Evolutionary conservation across 768 basidiomycete species (phyloP), one percentile per base, ranked within the genome.

Genomic region (Phaeolepiota aurea): DNA sequence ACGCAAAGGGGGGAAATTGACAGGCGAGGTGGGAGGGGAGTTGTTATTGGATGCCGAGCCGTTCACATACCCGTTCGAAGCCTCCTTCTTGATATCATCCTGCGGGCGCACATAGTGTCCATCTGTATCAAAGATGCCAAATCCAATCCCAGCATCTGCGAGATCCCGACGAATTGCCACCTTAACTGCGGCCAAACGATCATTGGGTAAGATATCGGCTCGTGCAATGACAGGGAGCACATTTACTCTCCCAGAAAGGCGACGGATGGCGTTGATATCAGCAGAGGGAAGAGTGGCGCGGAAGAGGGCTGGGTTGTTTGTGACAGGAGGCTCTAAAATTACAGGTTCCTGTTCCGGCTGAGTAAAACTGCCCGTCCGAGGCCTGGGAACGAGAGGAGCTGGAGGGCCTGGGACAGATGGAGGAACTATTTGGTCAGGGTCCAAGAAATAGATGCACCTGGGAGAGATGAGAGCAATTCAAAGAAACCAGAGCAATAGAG

Each of bases 391-490:
- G 47, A 77, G 68, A 32, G 84, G 82, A 32, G 69, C 78, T 44
- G 82, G 78, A 31, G 77, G 81, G 16, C 72, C 74, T 47, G 82
- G 68, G 32, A 78, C 76, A 41, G 76, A 69, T 22, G 80, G 82
- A 42, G 84, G 83, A 44, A 86, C 70, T 51, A 89, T 86, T 57
- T 70, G 57, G 67, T 86, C 83, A 41, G 87, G 87, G 71, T 89
- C 84, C 62, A 90, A 66, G 63, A 90, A 86, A 65, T 90, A 90
- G 44, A 90, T 78, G 53, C 87, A 89, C 44, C 87, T 88, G 63
- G 42, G 48, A 22, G 32, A 21, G 18, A 25, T 28, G 20, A 9
- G 20, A 19, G 38, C 45, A 37, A 45, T 48, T 37, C 48, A 43
- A 42, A 40, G 44, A 49, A 44, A 28, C 32, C 19, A 7, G 21